Evolutionary conservation across 176 grass and related monocot species (phyloP), one percentile per base, ranked within the genome.

Genomic region (Bromus sterilis): DNA sequence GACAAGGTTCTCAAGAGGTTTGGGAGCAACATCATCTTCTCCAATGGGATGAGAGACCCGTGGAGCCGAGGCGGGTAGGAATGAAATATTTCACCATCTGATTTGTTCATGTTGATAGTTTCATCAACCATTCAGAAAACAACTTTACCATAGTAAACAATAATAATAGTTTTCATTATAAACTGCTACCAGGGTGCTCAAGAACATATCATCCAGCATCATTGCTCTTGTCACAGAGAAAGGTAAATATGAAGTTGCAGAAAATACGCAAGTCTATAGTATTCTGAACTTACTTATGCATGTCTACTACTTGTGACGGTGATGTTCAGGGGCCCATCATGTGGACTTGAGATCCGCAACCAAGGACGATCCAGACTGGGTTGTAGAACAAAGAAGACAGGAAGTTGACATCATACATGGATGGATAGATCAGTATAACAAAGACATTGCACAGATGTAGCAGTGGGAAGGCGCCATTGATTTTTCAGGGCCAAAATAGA

Each of bases 1-100:
- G 89, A 95, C 25, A 71, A 76, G 81, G 93, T 90, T 68, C 81
- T 95, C 7, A 99, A 91, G 83, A 93, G 89, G 29, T 95, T 86
- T 71, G 93, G 86, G 40, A 99, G 96, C 91, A 99, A 99, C 77
- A 93, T 99, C 60, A 93, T 99, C 65, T 99, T 99, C 80, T 99
- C 93, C 28, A 95, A 99, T 2, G 93, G 96, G 76, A 90, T 99
- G 96, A 88, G 89, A 71, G 96, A 95, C 55, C 96, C 96, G 11
- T 99, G 96, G 96, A 99, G 96, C 63, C 82, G 91, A 66, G 93
- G 93, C 73, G 96, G 96, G 96, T 95, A 93, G 9, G 65, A 61
- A 2, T 84, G 13, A 9, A 76, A 59, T 2, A 84, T 4, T 28
- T 49, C 59, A 67, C 51, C 76, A 26, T 9, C 46, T 84, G 18